Evolutionary conservation across 2,329 filamentous ascomycete species (phyloP), one percentile per base, ranked within the genome.

Genomic region (Geosmithia putterillii): DNA sequence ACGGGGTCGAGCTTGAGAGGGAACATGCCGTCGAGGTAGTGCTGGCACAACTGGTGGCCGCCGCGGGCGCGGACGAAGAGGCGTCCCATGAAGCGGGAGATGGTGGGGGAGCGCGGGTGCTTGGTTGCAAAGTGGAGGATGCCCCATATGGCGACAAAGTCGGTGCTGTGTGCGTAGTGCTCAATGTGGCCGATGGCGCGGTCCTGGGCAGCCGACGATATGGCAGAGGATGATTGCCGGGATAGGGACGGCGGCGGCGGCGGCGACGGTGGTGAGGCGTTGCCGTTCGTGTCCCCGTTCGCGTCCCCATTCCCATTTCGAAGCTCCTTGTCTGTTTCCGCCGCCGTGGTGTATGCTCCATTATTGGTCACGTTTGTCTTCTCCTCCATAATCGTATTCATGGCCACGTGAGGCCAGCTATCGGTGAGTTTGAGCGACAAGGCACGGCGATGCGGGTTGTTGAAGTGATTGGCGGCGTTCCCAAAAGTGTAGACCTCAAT

Each of bases 401-500:
- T 52, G 12, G 58, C 57, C 15, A 54, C 55, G n/a, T 56, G 45
- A 1, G 64, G 68, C 17, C 64, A 57, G 3, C 52, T 51, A 2
- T 51, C 46, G 2, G 55, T 46, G 2, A 65, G 48, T 6, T 52
- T 50, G 47, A 77, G 71, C 1, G 68, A 70, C 2, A 60, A 52
- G 10, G 64, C 51, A 45, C 73, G 70, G 3, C 71, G 67, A 50
- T 76, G 72, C 0, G 84, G 85, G 49, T 87, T 86, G 58, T 88
- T 88, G 65, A 87, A 89, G 57, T 89, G 83, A 52, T 86, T 86
- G 0, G 85, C 81, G 0, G 83, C 84, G 45, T 77, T 83, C 22
- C 83, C 85, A 56, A 90, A 90, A 0, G 84, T 89, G 58, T 81
- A 82, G 2, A 90, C 74, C 58, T 90, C 84, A 1, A 88, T 69